Conservation (phyloP, 2,329 filamentous ascomycete genomes). For the Drechslerella coelobrocha region DNA sequence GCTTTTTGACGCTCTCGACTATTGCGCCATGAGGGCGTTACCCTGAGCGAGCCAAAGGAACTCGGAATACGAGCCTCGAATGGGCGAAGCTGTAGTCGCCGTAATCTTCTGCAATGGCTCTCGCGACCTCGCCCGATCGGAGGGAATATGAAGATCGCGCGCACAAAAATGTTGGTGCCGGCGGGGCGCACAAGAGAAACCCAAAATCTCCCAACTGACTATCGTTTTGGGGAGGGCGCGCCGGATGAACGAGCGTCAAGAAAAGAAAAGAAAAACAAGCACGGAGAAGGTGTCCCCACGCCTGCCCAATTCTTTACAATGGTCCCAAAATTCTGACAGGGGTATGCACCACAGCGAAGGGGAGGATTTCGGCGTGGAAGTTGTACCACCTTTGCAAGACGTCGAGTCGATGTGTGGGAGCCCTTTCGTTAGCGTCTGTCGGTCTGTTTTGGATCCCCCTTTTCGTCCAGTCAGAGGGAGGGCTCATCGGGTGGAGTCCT, state of each 20-base stretch:
- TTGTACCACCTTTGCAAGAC: conserved; percentile 48
- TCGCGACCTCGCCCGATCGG: conserved; percentile 20
- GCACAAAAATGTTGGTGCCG: conserved; percentile 5
- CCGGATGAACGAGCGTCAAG: conserved; percentile 12
- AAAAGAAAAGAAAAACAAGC: conserved; percentile 26
- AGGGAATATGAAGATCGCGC: conserved; percentile 38
- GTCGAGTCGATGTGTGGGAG: conserved; percentile 41
- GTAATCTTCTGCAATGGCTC: conserved; percentile 26
- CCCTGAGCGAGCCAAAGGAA: conserved; percentile 6
- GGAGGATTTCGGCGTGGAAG: conserved; percentile 38
- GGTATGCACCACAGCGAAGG: conserved; percentile 49
- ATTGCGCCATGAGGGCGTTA: conserved; percentile 51
- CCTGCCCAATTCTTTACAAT: conserved; percentile 51
- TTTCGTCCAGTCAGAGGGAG: conserved; percentile 45
- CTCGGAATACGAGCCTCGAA: conserved; percentile 15
- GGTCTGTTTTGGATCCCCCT: conserved; percentile 51
- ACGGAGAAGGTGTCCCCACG: conserved; percentile 39
- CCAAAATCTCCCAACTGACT: conserved; percentile 22
- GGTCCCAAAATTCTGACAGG: conserved; percentile 49
- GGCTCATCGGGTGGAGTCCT: conserved; percentile 37
- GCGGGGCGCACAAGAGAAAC: conserved; percentile 24
- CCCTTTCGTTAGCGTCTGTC: conserved; percentile 44
- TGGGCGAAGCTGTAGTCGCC: conserved; percentile 39
- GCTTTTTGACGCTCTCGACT: conserved; percentile 17
- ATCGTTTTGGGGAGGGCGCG: conserved; percentile 33